Evolutionary conservation across 169 alveolate species (phyloP).

Genomic region (Plasmodium ovale): DNA sequence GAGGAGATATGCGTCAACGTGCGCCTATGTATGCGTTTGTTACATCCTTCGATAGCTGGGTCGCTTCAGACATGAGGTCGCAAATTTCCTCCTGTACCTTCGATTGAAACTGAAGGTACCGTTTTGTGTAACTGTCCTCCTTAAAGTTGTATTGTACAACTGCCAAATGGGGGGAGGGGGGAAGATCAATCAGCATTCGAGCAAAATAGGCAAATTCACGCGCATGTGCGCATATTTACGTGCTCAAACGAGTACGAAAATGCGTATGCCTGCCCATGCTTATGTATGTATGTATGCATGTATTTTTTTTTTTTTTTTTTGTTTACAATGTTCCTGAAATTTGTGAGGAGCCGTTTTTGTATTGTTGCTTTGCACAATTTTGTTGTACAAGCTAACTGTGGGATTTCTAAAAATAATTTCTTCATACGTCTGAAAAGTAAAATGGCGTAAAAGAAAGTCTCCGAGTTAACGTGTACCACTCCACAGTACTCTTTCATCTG

Average conservation of each 20-base stretch:
- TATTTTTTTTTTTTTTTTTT: constrained; percentile 4
- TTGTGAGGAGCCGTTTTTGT: constrained; percentile 82
- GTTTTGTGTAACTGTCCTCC: constrained; percentile 48
- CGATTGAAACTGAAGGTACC: constrained; percentile 52
- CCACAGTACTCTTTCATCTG: no score
- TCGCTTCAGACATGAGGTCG: constrained; percentile 60
- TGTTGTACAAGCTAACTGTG: constrained; percentile 79
- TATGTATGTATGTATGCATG: not conserved
- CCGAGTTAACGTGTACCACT: no score
- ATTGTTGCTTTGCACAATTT: constrained; percentile 77
- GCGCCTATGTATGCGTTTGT: constrained; percentile 11
- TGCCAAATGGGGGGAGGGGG: not conserved
- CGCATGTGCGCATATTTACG: not conserved
- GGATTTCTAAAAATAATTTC: constrained; percentile 86
- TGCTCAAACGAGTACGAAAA: not conserved
- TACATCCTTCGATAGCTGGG: constrained; percentile 60
- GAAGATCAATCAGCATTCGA: not conserved
- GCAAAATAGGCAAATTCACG: not conserved
- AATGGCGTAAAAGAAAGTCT: not conserved
- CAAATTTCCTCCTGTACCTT: constrained; percentile 65
- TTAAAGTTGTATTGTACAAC: constrained; percentile 46
- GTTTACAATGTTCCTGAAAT: constrained; percentile 83
- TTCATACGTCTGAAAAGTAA: constrained; percentile 78
- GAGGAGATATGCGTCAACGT: not conserved
- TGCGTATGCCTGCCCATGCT: not conserved